Base-by-base conservation (phyloP, 306 rosid species). In the Fagus sylvatica region DNA sequence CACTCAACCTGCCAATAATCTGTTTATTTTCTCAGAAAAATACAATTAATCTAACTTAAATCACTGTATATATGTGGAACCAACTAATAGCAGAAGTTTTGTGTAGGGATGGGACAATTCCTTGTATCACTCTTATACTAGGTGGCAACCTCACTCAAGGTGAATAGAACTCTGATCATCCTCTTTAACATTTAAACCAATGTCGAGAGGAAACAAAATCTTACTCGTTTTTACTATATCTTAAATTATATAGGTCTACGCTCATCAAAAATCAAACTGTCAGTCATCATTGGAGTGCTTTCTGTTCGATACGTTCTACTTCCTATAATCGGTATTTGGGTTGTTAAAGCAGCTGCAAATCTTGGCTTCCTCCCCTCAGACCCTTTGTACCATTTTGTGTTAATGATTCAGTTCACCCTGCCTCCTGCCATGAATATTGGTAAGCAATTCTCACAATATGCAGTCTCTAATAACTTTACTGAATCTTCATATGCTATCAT, bases 381-480 rank as follows among this genome's bases (percentile, higher is more conserved):
- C 66, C 97, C 98, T 57, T 81, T 96, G 79, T 96, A 83, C 79
- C 93, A 59, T 6, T 96, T 87, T 53, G 87, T 87, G 53, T 76
- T 96, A 34, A 90, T 96, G 84, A 43, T 91, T 81, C 99, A 96
- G 65, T 96, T 87, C 76, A 82, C 94, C 28, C 75, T 91, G 85
- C 99, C 99, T 34, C 99, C 99, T 6, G 99, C 99, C 1, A 91
- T 96, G 96, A 89, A 89, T 74, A 93, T 95, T 17, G 85, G 98
- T 93, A 77, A 85, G 90, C 70, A 5, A 77, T 40, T 68, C 28
- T 32, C 17, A 22, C 9, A 28, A 10, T 5, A 67, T 40, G 69
- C 65, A 49, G 69, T 41, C 65, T 28, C 65, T 46, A 46, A 46
- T 46, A 46, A 46, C 51, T 46, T 46, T 46, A 46, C 51, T 2